Percentiles rank a stretch among this genome's conserved stretches.
phyloP scores from a whole-genome alignment of 257 asterid genomes.

The Echium plantagineum region DNA sequence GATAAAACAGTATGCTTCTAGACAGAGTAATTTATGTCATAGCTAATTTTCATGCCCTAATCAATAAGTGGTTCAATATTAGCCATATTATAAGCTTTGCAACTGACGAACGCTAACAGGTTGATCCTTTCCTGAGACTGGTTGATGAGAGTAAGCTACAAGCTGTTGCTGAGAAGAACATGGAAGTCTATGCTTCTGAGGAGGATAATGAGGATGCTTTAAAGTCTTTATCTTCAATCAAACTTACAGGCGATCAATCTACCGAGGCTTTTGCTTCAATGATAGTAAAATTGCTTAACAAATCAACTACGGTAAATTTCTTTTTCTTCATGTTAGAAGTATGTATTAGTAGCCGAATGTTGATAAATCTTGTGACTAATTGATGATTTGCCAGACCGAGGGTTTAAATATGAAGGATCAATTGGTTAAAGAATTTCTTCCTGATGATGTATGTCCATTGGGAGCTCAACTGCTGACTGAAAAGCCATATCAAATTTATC shows the following conservation, averaged over 20 bases:
- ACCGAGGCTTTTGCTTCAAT: conserved; percentile 50
- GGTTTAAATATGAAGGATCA: conserved; percentile 38
- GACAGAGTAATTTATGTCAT: background rate
- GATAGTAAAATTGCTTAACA: conserved; percentile 39
- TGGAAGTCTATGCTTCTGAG: conserved; percentile 48
- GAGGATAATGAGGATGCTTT: conserved; percentile 72
- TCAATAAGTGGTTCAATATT: background rate
- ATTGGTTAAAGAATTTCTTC: conserved; percentile 56
- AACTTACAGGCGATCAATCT: conserved; percentile 43
- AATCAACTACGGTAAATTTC: conserved; percentile 30
- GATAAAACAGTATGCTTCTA: conserved; percentile 47
- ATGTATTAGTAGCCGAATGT: conserved; percentile 5
- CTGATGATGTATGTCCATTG: conserved; percentile 65
- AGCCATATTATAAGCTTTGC: conserved; percentile 5
- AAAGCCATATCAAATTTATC: conserved; percentile 34
- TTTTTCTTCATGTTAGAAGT: conserved; percentile 2
- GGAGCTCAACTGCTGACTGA: conserved; percentile 45
- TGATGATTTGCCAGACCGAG: conserved; percentile 32
- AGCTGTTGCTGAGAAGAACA: conserved; percentile 28
- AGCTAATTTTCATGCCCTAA: background rate
- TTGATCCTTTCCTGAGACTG: conserved; percentile 63
- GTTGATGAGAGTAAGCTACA: conserved; percentile 58
- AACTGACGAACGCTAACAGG: conserved; percentile 29
- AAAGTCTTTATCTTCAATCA: conserved; percentile 34
- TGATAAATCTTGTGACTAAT: conserved; percentile 6